Evolutionary conservation across 306 rosid genomes (phyloP).

Genomic region (Cicer yamashitae): DNA sequence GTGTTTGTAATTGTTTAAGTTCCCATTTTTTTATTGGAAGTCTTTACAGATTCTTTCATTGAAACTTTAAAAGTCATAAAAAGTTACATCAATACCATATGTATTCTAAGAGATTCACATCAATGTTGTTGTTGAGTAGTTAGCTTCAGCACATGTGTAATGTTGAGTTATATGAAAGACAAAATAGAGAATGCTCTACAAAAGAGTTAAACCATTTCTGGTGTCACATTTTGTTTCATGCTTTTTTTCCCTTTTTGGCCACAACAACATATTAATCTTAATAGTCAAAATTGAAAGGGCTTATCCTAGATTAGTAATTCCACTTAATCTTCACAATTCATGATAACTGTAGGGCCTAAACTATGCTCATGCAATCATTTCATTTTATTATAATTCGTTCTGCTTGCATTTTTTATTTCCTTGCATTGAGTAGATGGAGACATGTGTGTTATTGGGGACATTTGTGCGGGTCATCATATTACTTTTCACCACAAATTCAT

Average conservation of each 20-base stretch:
- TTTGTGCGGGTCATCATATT: background rate
- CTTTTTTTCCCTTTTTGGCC: background rate
- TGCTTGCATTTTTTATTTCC: background rate
- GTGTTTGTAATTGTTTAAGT: conserved; percentile 39
- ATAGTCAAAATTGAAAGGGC: background rate
- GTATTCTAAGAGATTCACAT: conserved; percentile 47
- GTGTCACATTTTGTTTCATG: background rate
- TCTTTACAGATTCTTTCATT: conserved; percentile 86
- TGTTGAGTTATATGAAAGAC: conserved; percentile 46
- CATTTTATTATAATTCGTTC: conserved; percentile 5
- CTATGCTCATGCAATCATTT: conserved; percentile 9
- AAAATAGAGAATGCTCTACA: conserved; percentile 45
- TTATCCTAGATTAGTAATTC: conserved; percentile 8
- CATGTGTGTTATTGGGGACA: conserved; percentile 8
- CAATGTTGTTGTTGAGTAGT: conserved; percentile 44
- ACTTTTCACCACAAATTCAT: conserved; percentile 20
- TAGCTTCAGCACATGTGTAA: conserved; percentile 51
- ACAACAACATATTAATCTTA: conserved; percentile 25
- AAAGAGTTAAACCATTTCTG: conserved; percentile 46
- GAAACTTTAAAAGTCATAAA: conserved; percentile 60
- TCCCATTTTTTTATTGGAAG: conserved; percentile 70
- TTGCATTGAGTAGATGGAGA: conserved; percentile 9
- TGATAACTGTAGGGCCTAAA: background rate
- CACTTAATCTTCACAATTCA: conserved; percentile 8
- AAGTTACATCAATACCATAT: conserved; percentile 59